These are phyloP conservation scores for Pythium grandisporangium DNA, from an alignment of 352 stramenopile species.

Conservation along the genomic window DNA sequence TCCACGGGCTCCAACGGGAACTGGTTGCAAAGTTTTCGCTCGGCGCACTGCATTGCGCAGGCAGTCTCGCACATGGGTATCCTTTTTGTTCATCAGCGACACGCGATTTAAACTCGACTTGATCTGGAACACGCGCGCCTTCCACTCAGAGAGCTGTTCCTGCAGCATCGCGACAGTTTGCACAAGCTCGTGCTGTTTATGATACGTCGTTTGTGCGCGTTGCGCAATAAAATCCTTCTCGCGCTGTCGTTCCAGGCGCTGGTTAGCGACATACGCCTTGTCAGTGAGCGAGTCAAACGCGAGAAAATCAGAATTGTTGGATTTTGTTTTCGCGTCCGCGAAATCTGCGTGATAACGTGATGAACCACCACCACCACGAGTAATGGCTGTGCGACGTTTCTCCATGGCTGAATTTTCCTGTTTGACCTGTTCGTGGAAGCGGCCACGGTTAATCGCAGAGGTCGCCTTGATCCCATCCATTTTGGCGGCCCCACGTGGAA, in stretches of 20 bases:
- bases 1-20: too few relatives aligned
- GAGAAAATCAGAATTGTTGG: not conserved
- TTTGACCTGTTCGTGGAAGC: conserved; percentile 37
- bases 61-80: conserved; percentile 45
- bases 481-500: conserved; percentile 19
- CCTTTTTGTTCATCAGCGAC: conserved; percentile 47
- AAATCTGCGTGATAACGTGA: too few relatives aligned
- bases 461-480: conserved; percentile 45
- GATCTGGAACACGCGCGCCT: conserved; percentile 23
- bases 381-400: conserved; percentile 35
- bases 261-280: conserved; percentile 32
- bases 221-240: conserved; percentile 55
- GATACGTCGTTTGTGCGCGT: conserved; percentile 53
- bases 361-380: conserved; percentile 2
- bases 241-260: conserved; percentile 20
- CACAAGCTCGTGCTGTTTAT: conserved; percentile 36
- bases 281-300: conserved; percentile 17
- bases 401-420: conserved; percentile 45
- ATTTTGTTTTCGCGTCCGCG: conserved; percentile 8
- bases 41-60: not conserved
- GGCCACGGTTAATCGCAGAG: conserved; percentile 47
- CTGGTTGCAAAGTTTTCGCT: too few relatives aligned
- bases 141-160: conserved; percentile 23
- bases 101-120: conserved; percentile 27
- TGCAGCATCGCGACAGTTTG: conserved; percentile 48